Base-by-base conservation (phyloP, 306 rosid genomes). In the Dicorynia guianensis region DNA sequence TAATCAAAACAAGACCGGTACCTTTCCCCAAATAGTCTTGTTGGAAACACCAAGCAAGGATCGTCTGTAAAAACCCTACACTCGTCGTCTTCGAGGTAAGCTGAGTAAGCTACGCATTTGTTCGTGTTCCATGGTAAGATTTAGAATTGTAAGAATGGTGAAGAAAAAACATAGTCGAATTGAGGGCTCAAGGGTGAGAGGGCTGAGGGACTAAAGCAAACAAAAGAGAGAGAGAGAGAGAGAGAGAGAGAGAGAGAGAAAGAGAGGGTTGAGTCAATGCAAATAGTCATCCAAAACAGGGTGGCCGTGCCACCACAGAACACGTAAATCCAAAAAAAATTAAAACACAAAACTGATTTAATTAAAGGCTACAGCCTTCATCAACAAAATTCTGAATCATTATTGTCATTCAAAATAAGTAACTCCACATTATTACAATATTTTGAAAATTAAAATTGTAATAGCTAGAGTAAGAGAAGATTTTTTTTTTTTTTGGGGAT, bases 51-150 rank as follows among this genome's bases (percentile, higher is more conserved):
- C 59, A 48, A 35, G 46, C 59, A 48, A 35, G 46, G 77, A 44
- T 59, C 35, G 49, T 64, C 8, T 60, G 69, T 8, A 19, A 13
- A 77, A 84, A 67, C 75, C 57, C 70, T 74, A 80, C 17, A 77
- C 77, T 33, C 30, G 30, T 25, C 30, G 7, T 48, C 13, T 40
- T 38, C 39, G 34, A 3, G 13, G 10, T 49, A 66, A 74, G 76
- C 69, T 74, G 64, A 84, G 43, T 42, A 60, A 8, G 8, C 11
- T 57, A 55, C n/a, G 43, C 18, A 64, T 49, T 44, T 79, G 79
- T 11, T 20, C 47, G 3, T 53, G 74, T 17, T 72, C 36, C 90
- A 84, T 81, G 84, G 77, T 17, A 18, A 18, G 30, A 61, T 39
- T 67, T 52, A 54, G 80, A 63, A 63, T 69, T 59, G 76, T 20